Conservation (phyloP, 306 rosid species). For the Cicer arietinum region DNA sequence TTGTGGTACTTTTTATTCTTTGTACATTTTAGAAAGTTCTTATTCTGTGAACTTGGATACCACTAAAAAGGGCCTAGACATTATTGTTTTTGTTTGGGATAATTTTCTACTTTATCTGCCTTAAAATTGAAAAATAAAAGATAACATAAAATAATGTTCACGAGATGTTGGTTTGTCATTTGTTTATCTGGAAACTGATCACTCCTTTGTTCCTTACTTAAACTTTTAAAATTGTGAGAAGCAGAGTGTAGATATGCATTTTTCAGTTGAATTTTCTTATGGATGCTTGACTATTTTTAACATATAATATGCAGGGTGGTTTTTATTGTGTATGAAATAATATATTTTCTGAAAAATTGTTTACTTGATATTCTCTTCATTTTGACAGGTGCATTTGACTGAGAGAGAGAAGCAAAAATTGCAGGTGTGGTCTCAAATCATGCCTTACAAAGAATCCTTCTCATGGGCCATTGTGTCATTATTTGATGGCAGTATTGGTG, state of each 20-base stretch:
- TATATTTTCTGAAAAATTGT: conserved; percentile 30
- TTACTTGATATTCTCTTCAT: conserved; percentile 38
- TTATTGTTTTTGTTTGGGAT: neutral
- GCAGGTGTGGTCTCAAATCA: conserved; percentile 99
- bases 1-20: neutral
- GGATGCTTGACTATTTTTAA: conserved; percentile 31
- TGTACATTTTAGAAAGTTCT: neutral
- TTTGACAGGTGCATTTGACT: conserved; percentile 80
- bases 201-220: neutral
- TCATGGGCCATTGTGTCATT: conserved; percentile 95
- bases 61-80: conserved; percentile 8
- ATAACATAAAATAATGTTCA: neutral
- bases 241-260: conserved; percentile 22
- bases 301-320: conserved; percentile 23
- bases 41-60: neutral
- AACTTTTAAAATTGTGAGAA: neutral
- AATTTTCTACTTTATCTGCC: neutral
- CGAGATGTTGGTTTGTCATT: neutral
- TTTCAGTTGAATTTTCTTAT: conserved; percentile 13
- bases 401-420: conserved; percentile 98
- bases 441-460: conserved; percentile 99
- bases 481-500: conserved; percentile 93
- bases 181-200: conserved; percentile 23
- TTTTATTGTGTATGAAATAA: conserved; percentile 25
- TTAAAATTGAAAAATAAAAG: neutral